Evolutionary conservation across 192 early-diverging fungal genomes (phyloP).

Genomic region (Lobosporangium transversale): DNA sequence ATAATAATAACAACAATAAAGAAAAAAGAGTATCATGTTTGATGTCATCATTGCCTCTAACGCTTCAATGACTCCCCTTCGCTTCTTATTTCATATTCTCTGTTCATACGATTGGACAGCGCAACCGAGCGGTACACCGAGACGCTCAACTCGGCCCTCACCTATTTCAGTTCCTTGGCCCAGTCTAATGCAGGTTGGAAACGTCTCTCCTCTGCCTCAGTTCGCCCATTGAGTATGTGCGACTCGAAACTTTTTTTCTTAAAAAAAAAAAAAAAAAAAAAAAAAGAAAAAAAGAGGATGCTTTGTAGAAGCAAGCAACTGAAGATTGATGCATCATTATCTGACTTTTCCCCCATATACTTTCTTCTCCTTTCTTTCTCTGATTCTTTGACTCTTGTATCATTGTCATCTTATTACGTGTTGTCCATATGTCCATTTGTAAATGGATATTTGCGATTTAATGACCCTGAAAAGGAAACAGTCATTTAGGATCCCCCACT

Average conservation of each 20-base stretch:
- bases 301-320: no score
- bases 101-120: no score
- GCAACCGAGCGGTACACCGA: conserved; percentile 49
- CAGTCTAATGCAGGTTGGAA: conserved; percentile 51
- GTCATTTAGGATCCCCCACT: conserved; percentile 24
- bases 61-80: neutral
- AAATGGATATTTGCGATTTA: no score
- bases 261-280: no score
- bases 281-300: no score
- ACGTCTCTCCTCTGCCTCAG: conserved; percentile 42
- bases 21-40: neutral
- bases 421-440: no score
- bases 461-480: conserved; percentile 10
- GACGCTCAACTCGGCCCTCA: conserved; percentile 44
- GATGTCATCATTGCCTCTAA: neutral
- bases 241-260: neutral
- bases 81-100: neutral
- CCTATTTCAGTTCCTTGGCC: conserved; percentile 45
- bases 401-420: neutral
- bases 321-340: neutral
- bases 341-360: neutral
- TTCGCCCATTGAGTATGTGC: conserved; percentile 25
- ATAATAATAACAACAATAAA: neutral
- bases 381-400: neutral
- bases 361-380: neutral